Base-by-base conservation (phyloP, 495 filamentous ascomycete genomes). In the Cetradonia linearis region DNA sequence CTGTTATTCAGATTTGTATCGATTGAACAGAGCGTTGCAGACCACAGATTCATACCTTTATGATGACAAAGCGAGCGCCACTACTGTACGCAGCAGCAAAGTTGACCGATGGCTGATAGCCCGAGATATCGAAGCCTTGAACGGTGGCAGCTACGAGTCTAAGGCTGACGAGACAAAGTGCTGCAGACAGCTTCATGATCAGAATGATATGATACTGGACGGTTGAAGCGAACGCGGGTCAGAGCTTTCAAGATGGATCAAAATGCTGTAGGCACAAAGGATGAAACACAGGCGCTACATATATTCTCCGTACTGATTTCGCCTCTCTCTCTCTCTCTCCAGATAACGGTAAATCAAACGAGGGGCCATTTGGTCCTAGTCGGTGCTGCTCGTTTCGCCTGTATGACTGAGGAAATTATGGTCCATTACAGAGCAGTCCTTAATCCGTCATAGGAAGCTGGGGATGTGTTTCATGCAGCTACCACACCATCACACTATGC, bases 51-150 rank as follows among this genome's bases (percentile, higher is more conserved):
- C 58, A 56, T 50, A 78, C 83, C 76, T 87, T 87, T 73, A 86
- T 84, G 47, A 85, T 83, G 63, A 84, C 83, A 60, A 86, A 87
- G 23, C 82, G 78, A n/a, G 81, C 80, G 25, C 83, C 83, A 20
- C 72, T 63, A 25, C 57, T 69, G 60, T 85, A 82, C 3, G 83
- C 83, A 20, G 67, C 71, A 1, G 69, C 66, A 63, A 81, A 85
- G 73, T 86, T 69, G 46, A 86, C 79, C 44, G 49, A 78, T 28
- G 70, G 60, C 65, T 85, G 83, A 57, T 82, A 84, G 63, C 78
- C 66, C 18, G 83, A 86, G 65, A 86, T 81, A 63, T 86, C 83
- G 63, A 86, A 86, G 31, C 83, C 83, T 56, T 81, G 77, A 44
- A 85, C 79, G 7, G 74, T 71, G 47, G 74, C 65, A 42, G 18